phyloP scores from a whole-genome alignment of 1,284 basidiomycete genomes.

The Apiotrichum veenhuisii region DNA sequence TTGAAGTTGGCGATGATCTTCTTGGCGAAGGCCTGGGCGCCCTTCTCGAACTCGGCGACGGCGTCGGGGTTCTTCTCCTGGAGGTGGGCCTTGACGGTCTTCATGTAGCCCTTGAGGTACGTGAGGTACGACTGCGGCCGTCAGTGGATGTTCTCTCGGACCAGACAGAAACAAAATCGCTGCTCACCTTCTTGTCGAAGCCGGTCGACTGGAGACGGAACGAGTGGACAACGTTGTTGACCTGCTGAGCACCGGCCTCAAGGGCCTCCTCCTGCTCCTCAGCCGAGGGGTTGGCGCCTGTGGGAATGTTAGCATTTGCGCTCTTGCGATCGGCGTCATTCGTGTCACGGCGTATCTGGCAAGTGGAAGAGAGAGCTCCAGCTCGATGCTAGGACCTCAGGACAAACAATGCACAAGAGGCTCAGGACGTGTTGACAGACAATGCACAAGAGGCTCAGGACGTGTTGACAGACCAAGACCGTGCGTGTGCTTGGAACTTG shows the following conservation, averaged over 20 bases:
- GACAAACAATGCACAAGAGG: too few species aligned
- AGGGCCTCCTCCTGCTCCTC: slow-evolving; percentile 83
- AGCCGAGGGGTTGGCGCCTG: slow-evolving; percentile 84
- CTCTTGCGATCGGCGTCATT: background rate
- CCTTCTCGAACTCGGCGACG: slow-evolving; percentile 78
- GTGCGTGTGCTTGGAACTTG: too few species aligned
- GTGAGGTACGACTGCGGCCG: slow-evolving; percentile 59
- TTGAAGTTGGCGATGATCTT: slow-evolving; percentile 88
- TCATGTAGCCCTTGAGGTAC: slow-evolving; percentile 92
- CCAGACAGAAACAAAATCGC: too few species aligned
- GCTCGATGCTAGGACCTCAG: too few species aligned
- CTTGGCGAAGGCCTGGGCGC: slow-evolving; percentile 72
- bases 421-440: too few species aligned
- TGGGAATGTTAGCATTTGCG: background rate
- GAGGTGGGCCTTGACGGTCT: slow-evolving; percentile 67
- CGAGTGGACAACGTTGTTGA: slow-evolving; percentile 91
- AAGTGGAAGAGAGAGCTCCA: too few species aligned
- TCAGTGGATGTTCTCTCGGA: background rate
- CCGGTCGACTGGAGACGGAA: slow-evolving; percentile 79
- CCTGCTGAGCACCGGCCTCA: slow-evolving; percentile 68
- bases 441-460: too few species aligned
- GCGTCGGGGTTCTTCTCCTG: slow-evolving; percentile 61
- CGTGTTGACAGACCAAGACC: too few species aligned
- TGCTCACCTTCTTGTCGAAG: slow-evolving; percentile 81
- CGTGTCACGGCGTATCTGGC: too few species aligned